These are phyloP conservation scores for Breviolum minutum DNA, from an alignment of 73 alveolate species.

Conservation along the genomic window DNA sequence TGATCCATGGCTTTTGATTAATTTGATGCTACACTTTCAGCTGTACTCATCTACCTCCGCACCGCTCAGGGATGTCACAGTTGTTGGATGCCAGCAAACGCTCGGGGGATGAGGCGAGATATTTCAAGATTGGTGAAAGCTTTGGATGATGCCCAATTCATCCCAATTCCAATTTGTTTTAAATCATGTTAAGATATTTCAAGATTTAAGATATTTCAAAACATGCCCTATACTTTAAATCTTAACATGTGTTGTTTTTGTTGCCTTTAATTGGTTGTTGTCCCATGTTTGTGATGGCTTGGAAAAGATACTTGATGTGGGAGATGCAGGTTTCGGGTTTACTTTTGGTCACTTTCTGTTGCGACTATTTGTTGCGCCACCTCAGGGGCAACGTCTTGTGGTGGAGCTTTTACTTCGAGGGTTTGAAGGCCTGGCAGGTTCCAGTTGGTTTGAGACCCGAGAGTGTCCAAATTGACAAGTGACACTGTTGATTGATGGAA, in stretches of 20 bases:
- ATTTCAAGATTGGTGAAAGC: no score
- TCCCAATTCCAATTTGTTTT: no score
- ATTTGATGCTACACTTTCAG: no score
- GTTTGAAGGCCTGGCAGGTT: background rate
- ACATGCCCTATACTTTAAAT: no score
- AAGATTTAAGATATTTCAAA: no score
- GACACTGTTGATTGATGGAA: no score
- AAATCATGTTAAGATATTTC: no score
- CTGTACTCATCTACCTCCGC: background rate
- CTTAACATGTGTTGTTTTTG: background rate
- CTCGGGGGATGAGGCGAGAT: background rate
- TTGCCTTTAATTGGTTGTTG: background rate
- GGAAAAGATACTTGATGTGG: no score
- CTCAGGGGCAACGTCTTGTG: conserved; percentile 55
- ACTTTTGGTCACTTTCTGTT: background rate
- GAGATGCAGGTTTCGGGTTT: background rate
- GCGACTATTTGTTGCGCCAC: background rate
- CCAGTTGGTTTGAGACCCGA: no score
- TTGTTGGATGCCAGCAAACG: background rate
- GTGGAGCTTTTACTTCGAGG: conserved; percentile 52
- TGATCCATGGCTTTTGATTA: no score
- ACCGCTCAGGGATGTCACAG: background rate
- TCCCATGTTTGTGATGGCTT: background rate
- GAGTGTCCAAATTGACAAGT: no score
- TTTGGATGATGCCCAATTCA: background rate